Conservation (phyloP, 106 monocot genomes). For the Phalaenopsis equestris region DNA sequence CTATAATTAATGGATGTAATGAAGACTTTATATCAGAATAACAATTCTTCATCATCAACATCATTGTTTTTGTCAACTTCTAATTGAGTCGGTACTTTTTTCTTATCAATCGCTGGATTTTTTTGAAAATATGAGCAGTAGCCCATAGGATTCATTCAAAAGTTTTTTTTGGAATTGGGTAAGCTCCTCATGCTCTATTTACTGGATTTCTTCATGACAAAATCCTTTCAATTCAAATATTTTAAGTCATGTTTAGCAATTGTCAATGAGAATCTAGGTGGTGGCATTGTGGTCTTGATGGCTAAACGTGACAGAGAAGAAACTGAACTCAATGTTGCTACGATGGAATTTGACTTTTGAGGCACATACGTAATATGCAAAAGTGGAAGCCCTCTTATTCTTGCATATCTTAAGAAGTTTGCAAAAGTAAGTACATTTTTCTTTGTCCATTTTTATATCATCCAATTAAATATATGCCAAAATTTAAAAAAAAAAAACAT, state of each 20-base stretch:
- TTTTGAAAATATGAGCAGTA: too few species aligned
- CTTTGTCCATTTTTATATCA: background rate
- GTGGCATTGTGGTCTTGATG: constrained; percentile 59
- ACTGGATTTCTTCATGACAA: background rate
- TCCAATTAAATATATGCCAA: background rate
- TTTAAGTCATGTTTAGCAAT: constrained; percentile 3
- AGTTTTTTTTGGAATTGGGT: too few species aligned
- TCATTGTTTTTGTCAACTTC: background rate
- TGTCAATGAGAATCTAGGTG: constrained; percentile 62
- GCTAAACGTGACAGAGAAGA: constrained; percentile 71
- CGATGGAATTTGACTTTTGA: constrained; percentile 72
- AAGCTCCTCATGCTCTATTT: too few species aligned
- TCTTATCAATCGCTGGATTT: too few species aligned
- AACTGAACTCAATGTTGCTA: constrained; percentile 65
- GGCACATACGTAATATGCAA: constrained; percentile 66
- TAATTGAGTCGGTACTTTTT: too few species aligned
- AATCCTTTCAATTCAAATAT: background rate
- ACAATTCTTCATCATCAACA: background rate
- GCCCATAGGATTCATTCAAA: too few species aligned
- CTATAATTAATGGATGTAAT: background rate
- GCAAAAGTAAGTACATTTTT: background rate
- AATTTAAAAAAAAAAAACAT: background rate
- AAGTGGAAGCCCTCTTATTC: constrained; percentile 70
- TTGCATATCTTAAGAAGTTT: constrained; percentile 68
- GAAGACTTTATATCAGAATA: too few species aligned